Evolutionary conservation across 2,329 filamentous ascomycete species (phyloP).

Genomic region (Colletotrichum caudatum): DNA sequence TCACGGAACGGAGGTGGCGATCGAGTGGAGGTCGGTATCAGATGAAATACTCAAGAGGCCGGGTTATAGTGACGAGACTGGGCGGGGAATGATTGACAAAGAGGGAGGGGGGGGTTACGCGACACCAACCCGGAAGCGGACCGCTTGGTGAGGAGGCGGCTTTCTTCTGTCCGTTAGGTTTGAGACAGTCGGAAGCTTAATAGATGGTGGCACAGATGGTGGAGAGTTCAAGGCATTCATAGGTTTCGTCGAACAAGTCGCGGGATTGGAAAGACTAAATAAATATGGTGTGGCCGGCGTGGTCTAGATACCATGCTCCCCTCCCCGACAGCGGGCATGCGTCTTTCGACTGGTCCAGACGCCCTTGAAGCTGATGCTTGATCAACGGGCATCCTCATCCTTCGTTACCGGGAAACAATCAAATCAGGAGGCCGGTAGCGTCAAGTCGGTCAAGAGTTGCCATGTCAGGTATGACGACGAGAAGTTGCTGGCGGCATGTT

Average conservation of each 20-base stretch:
- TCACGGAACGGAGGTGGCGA: neutral
- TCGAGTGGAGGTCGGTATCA: neutral
- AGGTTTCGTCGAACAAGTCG: neutral
- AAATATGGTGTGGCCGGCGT: neutral
- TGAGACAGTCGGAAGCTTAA: slow-evolving; percentile 15
- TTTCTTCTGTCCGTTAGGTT: slow-evolving; percentile 1
- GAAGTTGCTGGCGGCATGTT: neutral
- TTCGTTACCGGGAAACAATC: no score
- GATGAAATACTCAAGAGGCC: neutral
- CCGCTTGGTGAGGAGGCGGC: slow-evolving; percentile 21
- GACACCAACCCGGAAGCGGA: slow-evolving; percentile 10
- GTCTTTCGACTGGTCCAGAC: neutral
- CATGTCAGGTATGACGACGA: neutral
- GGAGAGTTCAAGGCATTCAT: neutral
- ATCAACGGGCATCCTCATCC: neutral
- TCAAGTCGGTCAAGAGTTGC: neutral
- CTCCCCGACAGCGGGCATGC: neutral
- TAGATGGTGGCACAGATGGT: slow-evolving; percentile 9
- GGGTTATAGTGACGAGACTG: neutral
- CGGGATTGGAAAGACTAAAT: neutral
- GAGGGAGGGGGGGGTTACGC: neutral
- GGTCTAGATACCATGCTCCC: neutral
- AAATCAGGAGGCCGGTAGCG: neutral
- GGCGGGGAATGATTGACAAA: neutral
- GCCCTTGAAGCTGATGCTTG: neutral